Evolutionary conservation across 2,329 filamentous ascomycete genomes (phyloP).

Genomic region (Endothia cerciana): DNA sequence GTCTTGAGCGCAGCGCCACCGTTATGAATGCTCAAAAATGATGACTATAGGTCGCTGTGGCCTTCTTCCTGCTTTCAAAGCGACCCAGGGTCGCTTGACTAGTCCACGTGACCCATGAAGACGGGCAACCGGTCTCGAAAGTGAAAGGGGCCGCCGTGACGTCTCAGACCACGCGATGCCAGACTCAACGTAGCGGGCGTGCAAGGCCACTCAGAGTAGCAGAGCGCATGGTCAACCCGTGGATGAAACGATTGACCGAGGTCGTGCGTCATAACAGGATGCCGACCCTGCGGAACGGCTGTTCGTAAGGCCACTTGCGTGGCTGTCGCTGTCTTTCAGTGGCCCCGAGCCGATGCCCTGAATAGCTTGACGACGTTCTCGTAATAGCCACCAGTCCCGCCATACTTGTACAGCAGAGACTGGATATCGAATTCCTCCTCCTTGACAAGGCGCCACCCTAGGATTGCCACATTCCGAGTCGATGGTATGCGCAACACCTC

Average conservation of each 20-base stretch:
- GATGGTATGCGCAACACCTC: constrained; percentile 91
- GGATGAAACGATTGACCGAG: not conserved
- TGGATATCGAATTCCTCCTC: constrained; percentile 44
- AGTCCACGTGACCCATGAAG: no score
- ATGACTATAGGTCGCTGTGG: not conserved
- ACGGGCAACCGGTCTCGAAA: no score
- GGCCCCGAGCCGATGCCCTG: constrained; percentile 47
- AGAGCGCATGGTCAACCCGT: not conserved
- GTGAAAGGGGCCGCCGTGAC: no score
- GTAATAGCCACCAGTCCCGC: constrained; percentile 60
- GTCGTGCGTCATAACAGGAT: not conserved
- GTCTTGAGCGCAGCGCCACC: not conserved
- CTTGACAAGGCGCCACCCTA: constrained; percentile 61
- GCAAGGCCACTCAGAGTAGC: no score
- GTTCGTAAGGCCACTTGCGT: not conserved
- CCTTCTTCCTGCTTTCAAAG: not conserved
- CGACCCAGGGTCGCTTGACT: no score
- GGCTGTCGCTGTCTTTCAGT: constrained; percentile 36
- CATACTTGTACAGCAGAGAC: constrained; percentile 53
- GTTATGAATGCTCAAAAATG: not conserved
- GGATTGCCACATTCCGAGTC: constrained; percentile 81
- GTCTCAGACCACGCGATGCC: no score
- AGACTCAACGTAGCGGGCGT: no score
- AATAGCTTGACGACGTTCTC: constrained; percentile 67
- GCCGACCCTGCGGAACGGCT: not conserved